Evolutionary conservation across 257 asterid species (phyloP).

Genomic region (Paraleonurus japonicus): DNA sequence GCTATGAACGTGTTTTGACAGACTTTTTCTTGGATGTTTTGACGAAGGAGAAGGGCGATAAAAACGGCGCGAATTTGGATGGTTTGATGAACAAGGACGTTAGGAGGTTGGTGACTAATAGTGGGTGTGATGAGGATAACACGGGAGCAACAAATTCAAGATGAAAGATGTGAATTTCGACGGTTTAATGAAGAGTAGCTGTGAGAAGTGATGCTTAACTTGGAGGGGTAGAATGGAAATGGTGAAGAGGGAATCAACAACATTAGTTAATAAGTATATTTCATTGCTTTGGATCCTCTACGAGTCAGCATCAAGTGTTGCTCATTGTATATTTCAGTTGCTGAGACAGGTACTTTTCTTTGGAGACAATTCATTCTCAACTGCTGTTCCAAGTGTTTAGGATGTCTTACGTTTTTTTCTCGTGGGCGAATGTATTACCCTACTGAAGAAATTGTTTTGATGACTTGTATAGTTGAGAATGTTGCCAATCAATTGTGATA

Average conservation of each 20-base stretch:
- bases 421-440: conserved; percentile 9
- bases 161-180: background rate
- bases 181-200: background rate
- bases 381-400: conserved; percentile 37
- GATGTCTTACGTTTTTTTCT: conserved; percentile 16
- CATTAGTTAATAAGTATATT: conserved; percentile 50
- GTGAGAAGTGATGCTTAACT: conserved; percentile 29
- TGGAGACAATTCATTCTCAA: conserved; percentile 44
- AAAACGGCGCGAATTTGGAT: conserved; percentile 21
- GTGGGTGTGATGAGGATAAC: conserved; percentile 45
- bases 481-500: conserved; percentile 1
- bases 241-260: conserved; percentile 27
- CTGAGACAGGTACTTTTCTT: conserved; percentile 29
- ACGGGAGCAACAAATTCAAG: conserved; percentile 23
- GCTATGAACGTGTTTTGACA: conserved; percentile 60
- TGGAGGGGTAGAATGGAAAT: conserved; percentile 1
- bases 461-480: background rate
- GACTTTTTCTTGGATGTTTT: conserved; percentile 64
- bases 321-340: conserved; percentile 57
- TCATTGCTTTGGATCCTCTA: conserved; percentile 39
- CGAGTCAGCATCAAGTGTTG: conserved; percentile 38
- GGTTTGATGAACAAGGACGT: conserved; percentile 28
- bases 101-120: conserved; percentile 42
- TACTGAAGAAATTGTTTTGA: conserved; percentile 8
- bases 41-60: conserved; percentile 17